These are phyloP conservation scores for Pestalotiopsis sp. DNA, from an alignment of 2,329 filamentous ascomycete genomes.

Conservation along the genomic window DNA sequence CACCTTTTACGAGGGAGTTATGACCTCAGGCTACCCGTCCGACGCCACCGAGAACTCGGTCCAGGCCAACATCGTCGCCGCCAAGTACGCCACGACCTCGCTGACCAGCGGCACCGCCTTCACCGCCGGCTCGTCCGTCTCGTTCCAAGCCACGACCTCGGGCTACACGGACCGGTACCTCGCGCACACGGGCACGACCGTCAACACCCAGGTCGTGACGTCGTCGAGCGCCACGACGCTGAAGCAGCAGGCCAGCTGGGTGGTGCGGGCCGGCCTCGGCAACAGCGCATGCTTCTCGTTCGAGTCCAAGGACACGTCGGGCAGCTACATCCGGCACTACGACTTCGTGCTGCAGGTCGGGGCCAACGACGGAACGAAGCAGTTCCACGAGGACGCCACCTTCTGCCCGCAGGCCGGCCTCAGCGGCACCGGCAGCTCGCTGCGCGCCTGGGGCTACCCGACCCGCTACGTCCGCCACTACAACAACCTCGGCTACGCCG, in stretches of 20 bases:
- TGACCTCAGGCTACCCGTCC: conserved; percentile 64
- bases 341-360: conserved; percentile 53
- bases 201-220: conserved; percentile 59
- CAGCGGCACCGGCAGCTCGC: conserved; percentile 51
- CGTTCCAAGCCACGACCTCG: conserved; percentile 57
- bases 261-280: background rate
- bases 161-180: conserved; percentile 58
- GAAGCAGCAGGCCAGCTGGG: conserved; percentile 40
- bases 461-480: conserved; percentile 63
- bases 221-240: conserved; percentile 52
- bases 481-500: conserved; percentile 36
- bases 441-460: conserved; percentile 63
- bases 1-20: conserved; percentile 68
- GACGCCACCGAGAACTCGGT: conserved; percentile 61
- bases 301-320: conserved; percentile 60
- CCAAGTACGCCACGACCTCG: conserved; percentile 53
- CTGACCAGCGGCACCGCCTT: conserved; percentile 51
- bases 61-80: conserved; percentile 63
- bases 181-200: conserved; percentile 50
- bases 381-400: conserved; percentile 63
- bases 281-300: conserved; percentile 62
- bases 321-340: conserved; percentile 61
- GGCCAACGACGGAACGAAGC: conserved; percentile 57
- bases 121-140: conserved; percentile 52
- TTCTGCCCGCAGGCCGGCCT: conserved; percentile 61